Conservation (phyloP, 257 asterid species). For the Petunia axillaris region DNA sequence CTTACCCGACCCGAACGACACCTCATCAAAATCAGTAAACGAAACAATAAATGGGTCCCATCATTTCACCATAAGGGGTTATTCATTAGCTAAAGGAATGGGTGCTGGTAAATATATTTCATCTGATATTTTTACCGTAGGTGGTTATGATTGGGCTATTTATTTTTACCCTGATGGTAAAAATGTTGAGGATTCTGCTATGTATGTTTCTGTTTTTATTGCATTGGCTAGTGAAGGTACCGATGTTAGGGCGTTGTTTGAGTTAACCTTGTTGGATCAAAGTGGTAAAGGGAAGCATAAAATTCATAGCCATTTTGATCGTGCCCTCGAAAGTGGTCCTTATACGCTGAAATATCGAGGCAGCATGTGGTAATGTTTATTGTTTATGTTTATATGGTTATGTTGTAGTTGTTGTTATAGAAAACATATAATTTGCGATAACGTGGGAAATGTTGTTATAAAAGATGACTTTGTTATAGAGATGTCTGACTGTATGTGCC, state of each 20-base stretch:
- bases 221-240: slow-evolving; percentile 89
- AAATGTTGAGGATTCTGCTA: slow-evolving; percentile 71
- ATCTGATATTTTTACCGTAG: slow-evolving; percentile 74
- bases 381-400: background rate
- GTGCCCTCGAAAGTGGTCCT: slow-evolving; percentile 89
- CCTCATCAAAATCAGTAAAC: slow-evolving; percentile 71
- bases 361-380: slow-evolving; percentile 78
- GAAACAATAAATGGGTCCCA: slow-evolving; percentile 91
- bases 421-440: too few relatives aligned
- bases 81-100: slow-evolving; percentile 89
- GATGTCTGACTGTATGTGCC: too few relatives aligned
- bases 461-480: too few relatives aligned
- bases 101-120: slow-evolving; percentile 77
- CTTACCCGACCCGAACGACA: slow-evolving; percentile 20
- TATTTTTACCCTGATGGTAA: slow-evolving; percentile 90
- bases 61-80: slow-evolving; percentile 76
- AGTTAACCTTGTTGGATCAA: slow-evolving; percentile 80
- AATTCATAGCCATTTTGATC: slow-evolving; percentile 89
- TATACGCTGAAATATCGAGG: slow-evolving; percentile 82
- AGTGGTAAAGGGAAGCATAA: slow-evolving; percentile 87
- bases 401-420: background rate
- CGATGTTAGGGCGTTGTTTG: slow-evolving; percentile 85
- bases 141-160: slow-evolving; percentile 88
- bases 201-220: slow-evolving; percentile 75
- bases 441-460: too few relatives aligned